Percentiles rank a stretch among this genome's conserved stretches.
These are phyloP conservation scores for Sphagnurus paluster DNA, from an alignment of 1,284 basidiomycete genomes.

Conservation along the genomic window DNA sequence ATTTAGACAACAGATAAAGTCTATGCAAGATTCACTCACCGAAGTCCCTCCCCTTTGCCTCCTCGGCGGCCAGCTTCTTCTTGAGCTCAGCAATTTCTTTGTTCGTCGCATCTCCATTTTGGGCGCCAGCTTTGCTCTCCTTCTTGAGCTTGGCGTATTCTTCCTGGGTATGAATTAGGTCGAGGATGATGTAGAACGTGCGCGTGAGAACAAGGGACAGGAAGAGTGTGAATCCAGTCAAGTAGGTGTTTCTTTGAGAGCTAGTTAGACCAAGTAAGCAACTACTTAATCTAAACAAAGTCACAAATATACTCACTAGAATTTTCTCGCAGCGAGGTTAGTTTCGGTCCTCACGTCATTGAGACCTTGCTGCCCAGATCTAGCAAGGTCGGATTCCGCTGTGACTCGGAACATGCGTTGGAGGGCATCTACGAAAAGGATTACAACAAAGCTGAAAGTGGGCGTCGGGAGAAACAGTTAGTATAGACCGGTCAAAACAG, in stretches of 20 bases:
- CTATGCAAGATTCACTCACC: conserved; percentile 50
- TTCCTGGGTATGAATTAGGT: conserved; percentile 89
- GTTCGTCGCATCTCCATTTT: background rate
- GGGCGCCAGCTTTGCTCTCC: conserved; percentile 32
- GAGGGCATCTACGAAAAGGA: conserved; percentile 87
- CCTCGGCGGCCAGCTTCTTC: conserved; percentile 43
- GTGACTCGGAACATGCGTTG: conserved; percentile 92
- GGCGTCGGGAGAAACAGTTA: background rate
- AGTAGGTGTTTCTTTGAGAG: conserved; percentile 83
- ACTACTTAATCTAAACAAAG: background rate
- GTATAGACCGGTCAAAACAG: conserved; percentile 5
- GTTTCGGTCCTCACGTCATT: conserved; percentile 81
- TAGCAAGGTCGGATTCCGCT: conserved; percentile 72
- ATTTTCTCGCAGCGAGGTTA: conserved; percentile 85
- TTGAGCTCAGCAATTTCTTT: conserved; percentile 69
- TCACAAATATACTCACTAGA: conserved; percentile 71
- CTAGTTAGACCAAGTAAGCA: conserved; percentile 33
- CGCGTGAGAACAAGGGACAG: conserved; percentile 91
- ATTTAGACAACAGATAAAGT: too few species aligned
- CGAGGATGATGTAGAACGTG: conserved; percentile 89
- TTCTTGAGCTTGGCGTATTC: conserved; percentile 84
- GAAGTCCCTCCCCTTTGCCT: conserved; percentile 58
- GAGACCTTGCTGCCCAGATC: conserved; percentile 49
- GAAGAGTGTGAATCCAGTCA: conserved; percentile 93
- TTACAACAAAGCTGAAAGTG: conserved; percentile 72